Evolutionary conservation across 495 filamentous ascomycete genomes (phyloP).

Genomic region (Neohortaea acidophila): DNA sequence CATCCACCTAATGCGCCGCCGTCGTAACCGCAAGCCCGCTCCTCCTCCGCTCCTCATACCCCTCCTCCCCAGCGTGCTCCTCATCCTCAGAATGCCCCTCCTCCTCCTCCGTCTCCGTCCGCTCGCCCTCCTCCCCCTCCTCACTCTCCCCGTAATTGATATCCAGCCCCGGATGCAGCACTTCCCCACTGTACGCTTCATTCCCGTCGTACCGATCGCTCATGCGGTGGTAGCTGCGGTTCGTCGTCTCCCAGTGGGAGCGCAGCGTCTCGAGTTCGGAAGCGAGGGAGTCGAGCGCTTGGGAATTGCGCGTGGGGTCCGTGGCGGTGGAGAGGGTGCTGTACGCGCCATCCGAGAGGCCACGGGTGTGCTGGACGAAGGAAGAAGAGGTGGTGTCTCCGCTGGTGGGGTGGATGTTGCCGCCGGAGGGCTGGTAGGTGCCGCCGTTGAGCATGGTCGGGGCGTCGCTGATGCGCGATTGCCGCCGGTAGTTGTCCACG

Average conservation of each 20-base stretch:
- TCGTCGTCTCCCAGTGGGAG: conserved; percentile 86
- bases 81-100: too few species aligned
- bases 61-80: too few species aligned
- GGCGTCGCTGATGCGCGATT: conserved; percentile 35
- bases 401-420: conserved; percentile 24
- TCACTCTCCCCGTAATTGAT: conserved; percentile 4
- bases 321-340: conserved; percentile 7
- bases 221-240: conserved; percentile 80
- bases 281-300: conserved; percentile 81
- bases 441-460: conserved; percentile 24
- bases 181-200: too few species aligned
- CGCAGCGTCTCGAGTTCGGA: conserved; percentile 79
- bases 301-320: conserved; percentile 46
- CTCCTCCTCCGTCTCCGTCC: conserved; percentile 3
- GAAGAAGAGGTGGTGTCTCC: conserved; percentile 7
- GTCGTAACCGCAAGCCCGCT: too few species aligned
- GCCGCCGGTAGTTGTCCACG: conserved; percentile 87
- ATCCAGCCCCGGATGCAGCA: conserved; percentile 17
- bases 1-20: too few species aligned
- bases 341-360: conserved; percentile 5
- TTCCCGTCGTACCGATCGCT: conserved; percentile 76
- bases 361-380: conserved; percentile 3
- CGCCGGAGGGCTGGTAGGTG: conserved; percentile 25
- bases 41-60: too few species aligned
- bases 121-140: conserved; percentile 4